Evolutionary conservation across 208 protist species (phyloP), one percentile per base, ranked within the genome.

Genomic region (Herpetomonas muscarum): DNA sequence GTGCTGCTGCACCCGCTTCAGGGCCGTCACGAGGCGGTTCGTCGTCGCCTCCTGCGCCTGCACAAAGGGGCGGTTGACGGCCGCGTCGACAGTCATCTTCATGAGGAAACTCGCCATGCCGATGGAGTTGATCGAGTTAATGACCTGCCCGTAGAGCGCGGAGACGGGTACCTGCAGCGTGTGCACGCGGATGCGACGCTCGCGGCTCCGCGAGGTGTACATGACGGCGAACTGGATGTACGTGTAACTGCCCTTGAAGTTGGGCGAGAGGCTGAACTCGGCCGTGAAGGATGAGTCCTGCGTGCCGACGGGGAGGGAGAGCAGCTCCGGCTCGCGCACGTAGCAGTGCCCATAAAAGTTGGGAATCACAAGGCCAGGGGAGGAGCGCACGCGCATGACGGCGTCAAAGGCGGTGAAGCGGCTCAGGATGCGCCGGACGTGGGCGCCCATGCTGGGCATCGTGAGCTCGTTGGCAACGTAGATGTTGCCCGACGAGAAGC

Each of bases 341-440:
- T 98, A 97, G 63, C 97, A 98, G 80, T 99, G 94, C 3, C 98
- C 98, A 61, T 97, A 97, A 51, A 93, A 93, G 61, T 94, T 90
- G 13, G 70, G 68, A 62, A 96, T 76, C 6, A 85, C 80, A 12
- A 96, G 44, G 2, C 93, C 94, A 22, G 63, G 80, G 37, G 87
- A 96, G 1, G 70, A 78, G 30, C 98, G 85, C n/a, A 99, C 81
- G 24, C 98, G 94, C 79, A 99, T 85, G 31, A 99, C 92, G 34
- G 92, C 86, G 73, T 99, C 97, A 64, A 97, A 98, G 17, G 85
- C 97, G 21, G 85, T 93, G 22, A 85, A 82, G 17, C 96, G 84
- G 7, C 79, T 85, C 10, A 99, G 67, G 5, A 96, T 64, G 36
- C 74, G 76, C 49, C 78, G 64, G 25, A 95, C 76, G 51, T 92